Conservation (phyloP, 1,284 basidiomycete species). For the Agroathelia rolfsii region DNA sequence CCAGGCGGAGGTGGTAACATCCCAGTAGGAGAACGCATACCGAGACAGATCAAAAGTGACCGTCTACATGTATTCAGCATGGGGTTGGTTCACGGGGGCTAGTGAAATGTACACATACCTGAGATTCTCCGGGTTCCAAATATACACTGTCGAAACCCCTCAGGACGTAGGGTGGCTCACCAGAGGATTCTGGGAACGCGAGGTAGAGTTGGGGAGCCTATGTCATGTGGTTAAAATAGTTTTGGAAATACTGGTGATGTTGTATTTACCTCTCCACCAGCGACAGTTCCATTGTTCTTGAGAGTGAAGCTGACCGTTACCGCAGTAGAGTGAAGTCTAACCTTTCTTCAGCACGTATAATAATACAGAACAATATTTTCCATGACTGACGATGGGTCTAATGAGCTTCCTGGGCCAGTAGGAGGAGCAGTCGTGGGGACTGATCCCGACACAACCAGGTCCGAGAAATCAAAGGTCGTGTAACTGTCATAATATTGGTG, state of each 20-base stretch:
- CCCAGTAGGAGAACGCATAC: constrained; percentile 32
- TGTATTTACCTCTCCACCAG: constrained; percentile 25
- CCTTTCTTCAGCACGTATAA: neutral
- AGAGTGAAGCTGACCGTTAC: constrained; percentile 20
- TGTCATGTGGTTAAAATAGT: too few relatives aligned
- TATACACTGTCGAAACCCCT: constrained; percentile 41
- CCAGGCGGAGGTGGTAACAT: constrained; percentile 34
- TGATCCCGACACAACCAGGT: constrained; percentile 15
- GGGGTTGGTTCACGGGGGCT: constrained; percentile 13
- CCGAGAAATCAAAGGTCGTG: constrained; percentile 36
- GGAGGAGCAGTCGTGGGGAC: neutral
- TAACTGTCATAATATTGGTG: too few relatives aligned
- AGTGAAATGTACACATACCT: constrained; percentile 26
- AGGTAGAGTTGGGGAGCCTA: constrained; percentile 44
- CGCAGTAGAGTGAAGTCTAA: constrained; percentile 18
- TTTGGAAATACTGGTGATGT: too few relatives aligned
- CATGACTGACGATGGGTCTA: constrained; percentile 2
- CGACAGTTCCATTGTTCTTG: constrained; percentile 20
- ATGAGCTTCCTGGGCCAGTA: constrained; percentile 15
- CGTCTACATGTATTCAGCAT: too few relatives aligned
- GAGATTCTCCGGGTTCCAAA: constrained; percentile 29
- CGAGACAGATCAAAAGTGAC: constrained; percentile 22
- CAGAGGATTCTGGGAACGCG: constrained; percentile 30
- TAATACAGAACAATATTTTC: neutral
- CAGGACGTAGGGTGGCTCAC: constrained; percentile 33